phyloP scores from a whole-genome alignment of 768 basidiomycete species.

The Auriscalpium microsporum region DNA sequence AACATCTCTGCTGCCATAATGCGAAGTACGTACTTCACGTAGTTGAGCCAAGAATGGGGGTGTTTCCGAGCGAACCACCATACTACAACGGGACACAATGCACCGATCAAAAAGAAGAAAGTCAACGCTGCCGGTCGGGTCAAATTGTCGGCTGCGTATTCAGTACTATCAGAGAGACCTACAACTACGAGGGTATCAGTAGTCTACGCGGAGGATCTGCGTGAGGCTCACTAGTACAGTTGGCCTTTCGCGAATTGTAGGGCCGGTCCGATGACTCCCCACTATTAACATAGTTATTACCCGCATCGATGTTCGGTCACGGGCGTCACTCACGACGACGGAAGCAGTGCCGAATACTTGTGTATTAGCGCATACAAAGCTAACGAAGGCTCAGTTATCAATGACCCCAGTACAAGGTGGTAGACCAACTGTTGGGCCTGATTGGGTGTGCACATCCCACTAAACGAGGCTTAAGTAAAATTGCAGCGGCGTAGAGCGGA shows the following conservation, averaged over 20 bases:
- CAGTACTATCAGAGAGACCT: neutral
- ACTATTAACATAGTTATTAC: constrained; percentile 7
- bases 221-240: constrained; percentile 25
- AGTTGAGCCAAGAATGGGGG: constrained; percentile 20
- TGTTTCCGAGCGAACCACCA: constrained; percentile 26
- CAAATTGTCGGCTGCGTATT: neutral
- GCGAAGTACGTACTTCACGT: constrained; percentile 6
- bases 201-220: neutral
- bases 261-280: constrained; percentile 36
- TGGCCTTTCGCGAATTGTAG: constrained; percentile 28
- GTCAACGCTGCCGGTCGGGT: constrained; percentile 18
- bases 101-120: constrained; percentile 38
- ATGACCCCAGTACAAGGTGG: neutral
- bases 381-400: constrained; percentile 2
- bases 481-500: neutral
- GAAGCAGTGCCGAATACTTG: constrained; percentile 49
- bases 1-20: neutral
- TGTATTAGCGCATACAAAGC: constrained; percentile 43
- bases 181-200: neutral
- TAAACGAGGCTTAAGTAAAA: constrained; percentile 11
- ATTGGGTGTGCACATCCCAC: constrained; percentile 36
- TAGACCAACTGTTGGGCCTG: constrained; percentile 30
- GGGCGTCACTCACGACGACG: constrained; percentile 21
- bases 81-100: constrained; percentile 27
- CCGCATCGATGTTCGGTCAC: neutral